Base-by-base conservation (phyloP, 2,329 filamentous ascomycete species). In the Penicillium italicum region DNA sequence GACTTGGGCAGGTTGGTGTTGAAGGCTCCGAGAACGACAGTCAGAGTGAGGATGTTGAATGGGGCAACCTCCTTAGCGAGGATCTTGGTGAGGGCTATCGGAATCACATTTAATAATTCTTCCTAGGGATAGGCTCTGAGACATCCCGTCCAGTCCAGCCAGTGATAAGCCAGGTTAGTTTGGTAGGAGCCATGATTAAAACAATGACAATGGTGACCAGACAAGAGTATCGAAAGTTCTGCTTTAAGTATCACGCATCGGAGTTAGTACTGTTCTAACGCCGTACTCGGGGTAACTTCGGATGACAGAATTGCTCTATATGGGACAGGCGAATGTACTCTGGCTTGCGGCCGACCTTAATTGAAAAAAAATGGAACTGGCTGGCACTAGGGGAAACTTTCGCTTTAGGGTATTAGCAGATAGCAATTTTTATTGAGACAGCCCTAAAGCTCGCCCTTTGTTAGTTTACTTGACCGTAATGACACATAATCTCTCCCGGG, bases 111-210 rank as follows among this genome's bases (percentile, higher is more conserved):
- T 20, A 50, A 14, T 37, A 2, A 34, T 16, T 9, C 7, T 16
- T 16, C 4, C 16, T n/a, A 2, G 22, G 0, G 1, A 3, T 2
- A 44, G 4, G 12, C 4, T 16, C 7, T 18, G 5, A n/a, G 28
- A 31, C 26, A 24, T 56, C 67, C 65, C 66, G 51, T 69, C 68
- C 14, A 71, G 46, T 12, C 65, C 66, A 61, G 65, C 64, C 62
- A 0, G 62, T 63, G 12, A 65, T 48, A 4, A 66, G 56, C 62
- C 62, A 66, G 12, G 53, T 59, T 2, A 24, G 22, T 2, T 41
- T 24, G 4, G 22, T 26, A 42, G 22, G 11, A 26, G 22, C 22
- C 40, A 42, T 24, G 14, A 41, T n/a, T 4, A 41, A 41, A 4
- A 2, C 11, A n/a, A n/a, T 28, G 8, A 2, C 11, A n/a, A n/a